Evolutionary conservation across 768 basidiomycete genomes (phyloP).

Genomic region (Peribolospora baueri): DNA sequence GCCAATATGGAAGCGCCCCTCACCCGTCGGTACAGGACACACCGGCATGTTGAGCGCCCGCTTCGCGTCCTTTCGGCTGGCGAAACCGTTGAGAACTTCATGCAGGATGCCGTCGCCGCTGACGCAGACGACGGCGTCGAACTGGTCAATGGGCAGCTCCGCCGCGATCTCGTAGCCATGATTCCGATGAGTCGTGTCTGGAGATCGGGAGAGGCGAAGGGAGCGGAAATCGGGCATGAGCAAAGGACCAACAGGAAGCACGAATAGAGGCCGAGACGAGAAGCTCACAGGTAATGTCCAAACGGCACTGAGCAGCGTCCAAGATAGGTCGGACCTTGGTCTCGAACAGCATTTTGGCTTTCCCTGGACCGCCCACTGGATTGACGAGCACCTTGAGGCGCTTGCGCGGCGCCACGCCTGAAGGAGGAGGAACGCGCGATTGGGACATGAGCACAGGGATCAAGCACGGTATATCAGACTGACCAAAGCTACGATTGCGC

Average conservation of each 20-base stretch:
- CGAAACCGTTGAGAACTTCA: conserved; percentile 63
- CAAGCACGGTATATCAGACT: background rate
- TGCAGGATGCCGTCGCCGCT: conserved; percentile 69
- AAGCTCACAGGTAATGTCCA: conserved; percentile 39
- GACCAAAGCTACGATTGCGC: too few relatives aligned
- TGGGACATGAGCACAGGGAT: background rate
- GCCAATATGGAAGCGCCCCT: background rate
- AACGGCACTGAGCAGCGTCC: conserved; percentile 34
- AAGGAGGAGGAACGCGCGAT: background rate
- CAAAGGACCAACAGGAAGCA: background rate
- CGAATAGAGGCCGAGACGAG: background rate
- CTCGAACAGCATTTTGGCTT: conserved; percentile 30
- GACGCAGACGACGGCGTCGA: conserved; percentile 46
- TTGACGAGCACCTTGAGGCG: conserved; percentile 49
- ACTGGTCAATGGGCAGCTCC: conserved; percentile 29
- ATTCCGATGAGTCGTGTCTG: conserved; percentile 14
- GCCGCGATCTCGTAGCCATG: conserved; percentile 46
- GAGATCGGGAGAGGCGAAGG: background rate
- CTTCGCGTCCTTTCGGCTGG: conserved; percentile 34
- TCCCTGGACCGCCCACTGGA: conserved; percentile 62
- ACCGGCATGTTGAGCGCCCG: conserved; percentile 41
- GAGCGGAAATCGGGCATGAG: background rate
- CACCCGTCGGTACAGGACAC: conserved; percentile 42
- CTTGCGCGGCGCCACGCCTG: conserved; percentile 33
- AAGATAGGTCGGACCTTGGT: conserved; percentile 47